A percentile compares a stretch with the other conserved stretches of the same genome.
Evolutionary conservation across 164 flowering plant genomes (phyloP).

Genomic region (Liriodendron chinense): DNA sequence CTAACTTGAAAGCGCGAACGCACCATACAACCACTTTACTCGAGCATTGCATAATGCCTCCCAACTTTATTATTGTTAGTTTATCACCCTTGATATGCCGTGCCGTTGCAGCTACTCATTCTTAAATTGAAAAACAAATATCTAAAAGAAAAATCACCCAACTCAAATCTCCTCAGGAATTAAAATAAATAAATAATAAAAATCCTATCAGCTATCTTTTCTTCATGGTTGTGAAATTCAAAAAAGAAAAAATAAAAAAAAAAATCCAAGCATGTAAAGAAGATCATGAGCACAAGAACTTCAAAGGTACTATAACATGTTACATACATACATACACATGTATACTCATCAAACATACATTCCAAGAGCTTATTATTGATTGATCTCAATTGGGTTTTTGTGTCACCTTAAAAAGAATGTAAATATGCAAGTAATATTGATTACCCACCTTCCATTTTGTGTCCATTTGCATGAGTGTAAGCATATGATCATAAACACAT

Average conservation of each 20-base stretch:
- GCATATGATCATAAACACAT: background rate
- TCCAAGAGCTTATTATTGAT: slow-evolving; percentile 4
- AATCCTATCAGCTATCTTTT: background rate
- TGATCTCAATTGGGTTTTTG: slow-evolving; percentile 6
- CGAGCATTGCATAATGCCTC: background rate
- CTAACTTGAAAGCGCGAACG: too few relatives aligned
- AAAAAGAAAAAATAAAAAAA: background rate
- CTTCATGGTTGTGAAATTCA: background rate
- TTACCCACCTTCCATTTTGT: background rate
- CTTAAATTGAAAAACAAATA: background rate
- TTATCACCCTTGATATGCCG: background rate
- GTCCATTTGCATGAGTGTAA: background rate
- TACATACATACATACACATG: background rate
- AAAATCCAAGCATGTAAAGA: background rate
- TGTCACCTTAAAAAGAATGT: background rate
- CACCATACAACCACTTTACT: too few relatives aligned
- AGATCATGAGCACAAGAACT: background rate
- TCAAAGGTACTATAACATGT: background rate
- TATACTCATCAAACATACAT: slow-evolving; percentile 2
- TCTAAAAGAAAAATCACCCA: background rate
- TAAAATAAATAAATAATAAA: background rate
- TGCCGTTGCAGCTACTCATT: slow-evolving; percentile 15
- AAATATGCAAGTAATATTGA: background rate
- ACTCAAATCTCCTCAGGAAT: background rate
- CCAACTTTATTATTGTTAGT: too few relatives aligned